Evolutionary conservation across 805 yeast genomes (phyloP), one percentile per base, ranked within the genome.

Genomic region (Lachancea sp.): DNA sequence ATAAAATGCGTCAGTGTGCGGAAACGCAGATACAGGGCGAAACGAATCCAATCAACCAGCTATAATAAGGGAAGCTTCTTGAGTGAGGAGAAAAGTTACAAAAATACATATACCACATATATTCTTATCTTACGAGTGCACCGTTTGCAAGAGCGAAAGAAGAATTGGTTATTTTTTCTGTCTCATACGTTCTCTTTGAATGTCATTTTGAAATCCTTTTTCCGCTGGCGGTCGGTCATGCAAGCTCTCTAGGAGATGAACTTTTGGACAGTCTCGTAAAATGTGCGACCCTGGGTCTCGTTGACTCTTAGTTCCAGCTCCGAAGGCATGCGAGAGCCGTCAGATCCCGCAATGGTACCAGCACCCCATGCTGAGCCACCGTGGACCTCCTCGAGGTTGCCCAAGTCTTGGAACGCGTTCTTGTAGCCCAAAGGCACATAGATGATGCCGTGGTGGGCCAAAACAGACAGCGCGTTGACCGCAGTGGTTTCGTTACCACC

Each of bases 341-440:
- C 88, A 19, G 78, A 69, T 52, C 83, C 91, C 30, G 95, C 87
- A 53, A 75, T 72, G 47, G 85, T 70, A 60, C 91, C 93, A 36
- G 95, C 88, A 67, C 95, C 95, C 84, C 88, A 87, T 43, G 95
- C 77, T 45, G 90, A 78, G 56, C 84, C 82, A 57, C 95, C 95
- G 60, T 82, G 90, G 46, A 75, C 72, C 68, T 82, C 90, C 17
- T 71, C 73, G 47, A 82, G 59, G 63, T 74, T 74, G 41, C 74
- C 60, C 55, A 80, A 63, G 48, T 75, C 74, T 41, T 76, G 73
- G 60, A 79, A 78, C 34, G 71, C 73, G 31, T 72, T 65, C 43
- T 74, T 79, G 69, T 76, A 77, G 60, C 95, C 95, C 56, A 86
- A 73, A 50, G 95, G 95, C 48, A 87, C 79, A 64, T 66, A 86